Evolutionary conservation across 2,329 filamentous ascomycete genomes (phyloP).

Genomic region (Monosporascus sp.): DNA sequence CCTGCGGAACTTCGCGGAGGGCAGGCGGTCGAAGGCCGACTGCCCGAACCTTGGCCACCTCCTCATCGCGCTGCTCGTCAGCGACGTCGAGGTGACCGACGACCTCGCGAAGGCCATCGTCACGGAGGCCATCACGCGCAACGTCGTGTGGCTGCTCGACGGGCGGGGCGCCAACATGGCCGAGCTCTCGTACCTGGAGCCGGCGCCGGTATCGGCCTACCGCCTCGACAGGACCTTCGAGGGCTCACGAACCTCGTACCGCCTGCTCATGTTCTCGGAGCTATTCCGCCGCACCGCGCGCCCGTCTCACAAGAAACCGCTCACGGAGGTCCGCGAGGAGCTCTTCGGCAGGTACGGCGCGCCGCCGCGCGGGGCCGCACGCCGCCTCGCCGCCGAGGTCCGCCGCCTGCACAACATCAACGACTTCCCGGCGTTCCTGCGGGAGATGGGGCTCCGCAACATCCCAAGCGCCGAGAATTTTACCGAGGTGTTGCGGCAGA

Average conservation of each 20-base stretch:
- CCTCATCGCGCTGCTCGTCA: conserved; percentile 42
- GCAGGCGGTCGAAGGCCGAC: conserved; percentile 33
- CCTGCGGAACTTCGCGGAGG: conserved; percentile 32
- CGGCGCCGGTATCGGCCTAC: conserved; percentile 35
- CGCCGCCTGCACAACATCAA: conserved; percentile 37
- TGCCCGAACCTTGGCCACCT: conserved; percentile 46
- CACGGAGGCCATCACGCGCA: conserved; percentile 43
- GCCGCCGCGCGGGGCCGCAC: conserved; percentile 36
- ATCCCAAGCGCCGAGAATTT: conserved; percentile 22
- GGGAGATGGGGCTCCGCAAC: conserved; percentile 35
- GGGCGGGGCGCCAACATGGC: conserved; percentile 28
- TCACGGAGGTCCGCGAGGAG: conserved; percentile 36
- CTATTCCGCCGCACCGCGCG: conserved; percentile 43
- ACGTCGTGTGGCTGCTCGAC: conserved; percentile 48
- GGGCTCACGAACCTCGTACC: conserved; percentile 42
- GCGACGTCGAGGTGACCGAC: conserved; percentile 35
- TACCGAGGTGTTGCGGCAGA: conserved; percentile 29
- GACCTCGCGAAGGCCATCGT: conserved; percentile 37
- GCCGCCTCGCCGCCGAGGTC: conserved; percentile 36
- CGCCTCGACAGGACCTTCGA: conserved; percentile 42
- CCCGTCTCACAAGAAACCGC: conserved; percentile 26
- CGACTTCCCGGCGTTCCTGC: conserved; percentile 37
- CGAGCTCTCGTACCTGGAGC: conserved; percentile 43
- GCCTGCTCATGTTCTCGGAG: conserved; percentile 48
- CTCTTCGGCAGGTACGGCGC: conserved; percentile 43